phyloP scores from a whole-genome alignment of 495 filamentous ascomycete genomes.

The Hypoxylon fragiforme region DNA sequence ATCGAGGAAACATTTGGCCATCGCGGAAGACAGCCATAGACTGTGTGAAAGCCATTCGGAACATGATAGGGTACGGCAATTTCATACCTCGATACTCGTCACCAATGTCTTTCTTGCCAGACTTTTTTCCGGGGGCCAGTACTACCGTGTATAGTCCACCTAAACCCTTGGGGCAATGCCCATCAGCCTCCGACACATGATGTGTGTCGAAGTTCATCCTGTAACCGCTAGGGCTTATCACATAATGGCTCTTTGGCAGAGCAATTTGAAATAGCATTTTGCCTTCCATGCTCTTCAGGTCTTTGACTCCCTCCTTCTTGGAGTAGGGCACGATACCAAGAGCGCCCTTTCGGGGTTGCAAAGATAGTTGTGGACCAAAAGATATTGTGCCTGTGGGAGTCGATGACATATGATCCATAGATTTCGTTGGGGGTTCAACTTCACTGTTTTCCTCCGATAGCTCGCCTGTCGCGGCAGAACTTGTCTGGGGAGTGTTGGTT shows the following conservation, averaged over 20 bases:
- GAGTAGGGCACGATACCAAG: neutral
- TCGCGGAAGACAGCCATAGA: constrained; percentile 7
- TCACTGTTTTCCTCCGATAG: neutral
- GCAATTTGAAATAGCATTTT: neutral
- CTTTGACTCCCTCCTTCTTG: neutral
- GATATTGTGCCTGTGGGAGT: too few relatives aligned
- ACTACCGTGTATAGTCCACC: constrained; percentile 10
- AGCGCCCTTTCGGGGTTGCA: neutral
- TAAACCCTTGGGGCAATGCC: neutral
- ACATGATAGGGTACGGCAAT: neutral
- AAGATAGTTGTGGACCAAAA: neutral
- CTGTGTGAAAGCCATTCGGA: neutral
- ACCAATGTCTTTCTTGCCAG: neutral
- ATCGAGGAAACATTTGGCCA: neutral
- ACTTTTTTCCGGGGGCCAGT: neutral
- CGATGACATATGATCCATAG: too few relatives aligned
- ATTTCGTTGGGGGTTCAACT: neutral
- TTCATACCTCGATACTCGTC: neutral
- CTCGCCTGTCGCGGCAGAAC: neutral
- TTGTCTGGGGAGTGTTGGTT: neutral
- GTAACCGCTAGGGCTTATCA: neutral
- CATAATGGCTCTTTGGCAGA: neutral
- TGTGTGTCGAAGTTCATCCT: neutral
- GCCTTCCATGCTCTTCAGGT: neutral
- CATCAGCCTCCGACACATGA: neutral